Base-by-base conservation (phyloP, 345 rosid species). In the Lagerstroemia speciosa region DNA sequence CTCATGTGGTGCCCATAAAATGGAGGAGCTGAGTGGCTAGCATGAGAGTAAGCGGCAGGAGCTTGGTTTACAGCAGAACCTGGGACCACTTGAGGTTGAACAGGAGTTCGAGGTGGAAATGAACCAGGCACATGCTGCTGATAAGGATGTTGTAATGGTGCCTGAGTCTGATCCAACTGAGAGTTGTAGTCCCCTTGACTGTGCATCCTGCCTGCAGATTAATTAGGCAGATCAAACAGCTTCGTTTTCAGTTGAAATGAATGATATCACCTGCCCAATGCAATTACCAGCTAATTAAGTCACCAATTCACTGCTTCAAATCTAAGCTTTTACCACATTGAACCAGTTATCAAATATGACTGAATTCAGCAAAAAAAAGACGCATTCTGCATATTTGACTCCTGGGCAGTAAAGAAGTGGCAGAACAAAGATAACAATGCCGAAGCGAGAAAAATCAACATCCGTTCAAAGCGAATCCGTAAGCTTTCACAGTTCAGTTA, bases 161-260 rank as follows among this genome's bases (percentile, higher is more conserved):
- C 30, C 52, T 72, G 81, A 73, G 78, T 76, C 72, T 70, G 82
- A 30, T 78, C 75, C 50, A 68, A 65, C 55, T 79, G 86, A 74
- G 78, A 30, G 40, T 46, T 26, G 41, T 30, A 36, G 31, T 52
- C 33, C 45, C 70, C 70, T 16, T 34, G 70, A 22, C 70, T 45
- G 12, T 50, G n/a, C 70, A 67, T 67, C 43, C 29, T 67, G 11
- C 36, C 45, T 30, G 8, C 34, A 26, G 29, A 58, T 30, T 30
- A 58, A 30, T n/a, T 0, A 2, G 8, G 30, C 29, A 53, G 60
- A 24, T 22, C 10, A 14, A 30, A n/a, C 60, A 24, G 60, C 60
- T 48, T 30, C 3, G 60, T 53, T 14, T 53, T 24, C 60, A 53
- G 34, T 27, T 20, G 2, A 27, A 3, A 58, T 58, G 29, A 30